Evolutionary conservation across 2,329 filamentous ascomycete species (phyloP).

Genomic region (Fusarium phyllophilum): DNA sequence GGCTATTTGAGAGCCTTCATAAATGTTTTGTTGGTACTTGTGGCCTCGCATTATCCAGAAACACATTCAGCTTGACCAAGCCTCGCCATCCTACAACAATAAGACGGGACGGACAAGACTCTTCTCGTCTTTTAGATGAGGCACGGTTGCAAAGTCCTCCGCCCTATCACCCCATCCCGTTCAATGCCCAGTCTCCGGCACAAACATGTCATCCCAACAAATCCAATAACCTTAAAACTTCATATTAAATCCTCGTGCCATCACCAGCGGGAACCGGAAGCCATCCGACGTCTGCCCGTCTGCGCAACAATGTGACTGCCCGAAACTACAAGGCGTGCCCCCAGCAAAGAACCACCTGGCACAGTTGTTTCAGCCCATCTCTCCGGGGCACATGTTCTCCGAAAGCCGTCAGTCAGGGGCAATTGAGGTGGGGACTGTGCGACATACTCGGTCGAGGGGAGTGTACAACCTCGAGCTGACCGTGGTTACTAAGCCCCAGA

Average conservation of each 20-base stretch:
- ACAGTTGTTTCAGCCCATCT: constrained; percentile 12
- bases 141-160: too few relatives aligned
- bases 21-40: not conserved
- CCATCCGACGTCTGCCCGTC: constrained; percentile 58
- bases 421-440: constrained; percentile 42
- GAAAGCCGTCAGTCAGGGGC: constrained; percentile 50
- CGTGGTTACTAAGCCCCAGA: constrained; percentile 36
- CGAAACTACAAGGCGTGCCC: constrained; percentile 57
- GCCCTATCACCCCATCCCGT: not conserved
- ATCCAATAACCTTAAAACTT: constrained; percentile 16
- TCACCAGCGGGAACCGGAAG: constrained; percentile 55
- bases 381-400: constrained; percentile 43
- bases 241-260: constrained; percentile 47
- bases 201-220: not conserved
- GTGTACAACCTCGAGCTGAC: constrained; percentile 45
- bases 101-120: not conserved
- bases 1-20: not conserved
- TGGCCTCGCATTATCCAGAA: not conserved
- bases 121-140: too few relatives aligned
- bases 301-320: constrained; percentile 58
- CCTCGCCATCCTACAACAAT: not conserved
- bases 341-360: constrained; percentile 48
- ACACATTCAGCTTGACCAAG: not conserved
- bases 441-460: constrained; percentile 47
- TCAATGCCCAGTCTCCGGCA: not conserved